Evolutionary conservation across 2,329 filamentous ascomycete species (phyloP).

Genomic region (Penicillium sp.): DNA sequence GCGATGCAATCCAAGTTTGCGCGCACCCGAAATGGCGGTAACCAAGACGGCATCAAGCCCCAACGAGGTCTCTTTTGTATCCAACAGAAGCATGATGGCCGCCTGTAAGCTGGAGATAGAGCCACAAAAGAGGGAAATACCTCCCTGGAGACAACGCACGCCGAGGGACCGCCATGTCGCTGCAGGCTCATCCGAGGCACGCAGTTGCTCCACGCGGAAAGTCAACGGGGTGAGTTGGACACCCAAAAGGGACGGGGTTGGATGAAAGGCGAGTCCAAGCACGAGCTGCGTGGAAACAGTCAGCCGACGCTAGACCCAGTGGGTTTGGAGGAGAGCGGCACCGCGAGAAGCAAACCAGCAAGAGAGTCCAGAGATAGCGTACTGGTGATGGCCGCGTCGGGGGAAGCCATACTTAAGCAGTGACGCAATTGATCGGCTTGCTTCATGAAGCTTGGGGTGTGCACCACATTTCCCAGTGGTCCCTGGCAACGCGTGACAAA

Average conservation of each 20-base stretch:
- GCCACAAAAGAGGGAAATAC: background rate
- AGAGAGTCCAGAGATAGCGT: background rate
- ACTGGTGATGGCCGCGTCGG: background rate
- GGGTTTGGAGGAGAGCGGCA: background rate
- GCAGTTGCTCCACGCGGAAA: background rate
- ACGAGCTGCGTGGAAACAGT: background rate
- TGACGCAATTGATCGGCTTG: slow-evolving; percentile 2
- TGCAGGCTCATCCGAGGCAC: background rate
- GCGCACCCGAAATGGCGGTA: background rate
- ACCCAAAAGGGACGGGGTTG: background rate
- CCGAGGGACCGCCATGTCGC: background rate
- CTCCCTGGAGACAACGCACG: background rate
- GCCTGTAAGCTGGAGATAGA: background rate
- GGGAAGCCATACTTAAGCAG: background rate
- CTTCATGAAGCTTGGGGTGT: slow-evolving; percentile 9
- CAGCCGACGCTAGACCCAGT: background rate
- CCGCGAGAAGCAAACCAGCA: background rate
- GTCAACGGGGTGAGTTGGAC: background rate
- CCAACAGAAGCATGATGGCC: background rate
- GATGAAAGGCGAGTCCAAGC: background rate
- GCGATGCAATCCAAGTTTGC: background rate
- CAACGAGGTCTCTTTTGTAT: background rate
- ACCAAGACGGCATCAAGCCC: background rate
- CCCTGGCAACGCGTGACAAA: slow-evolving; percentile 13
- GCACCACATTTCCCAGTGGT: slow-evolving; percentile 11